These are phyloP conservation scores for Hygrophoropsis aurantiaca DNA, from an alignment of 768 basidiomycete genomes.

Conservation along the genomic window DNA sequence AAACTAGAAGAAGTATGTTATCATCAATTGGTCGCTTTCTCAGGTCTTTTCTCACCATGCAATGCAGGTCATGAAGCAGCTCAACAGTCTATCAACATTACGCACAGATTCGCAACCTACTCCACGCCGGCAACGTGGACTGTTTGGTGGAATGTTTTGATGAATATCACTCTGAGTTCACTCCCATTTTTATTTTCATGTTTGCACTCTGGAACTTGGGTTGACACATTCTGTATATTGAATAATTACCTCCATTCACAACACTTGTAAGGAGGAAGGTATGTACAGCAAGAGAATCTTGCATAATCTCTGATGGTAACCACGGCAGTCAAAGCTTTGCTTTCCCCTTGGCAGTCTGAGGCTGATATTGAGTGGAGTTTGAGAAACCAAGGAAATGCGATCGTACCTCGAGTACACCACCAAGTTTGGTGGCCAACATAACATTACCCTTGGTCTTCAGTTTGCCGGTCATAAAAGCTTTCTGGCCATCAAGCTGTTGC, in stretches of 20 bases:
- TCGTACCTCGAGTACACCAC: constrained; percentile 74
- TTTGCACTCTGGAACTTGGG: not conserved
- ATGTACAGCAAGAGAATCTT: not conserved
- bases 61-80: constrained; percentile 86
- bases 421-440: constrained; percentile 93
- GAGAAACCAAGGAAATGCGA: not conserved
- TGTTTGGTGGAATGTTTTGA: constrained; percentile 78
- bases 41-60: constrained; percentile 7
- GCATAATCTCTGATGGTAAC: not conserved
- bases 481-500: constrained; percentile 81
- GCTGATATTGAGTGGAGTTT: not conserved
- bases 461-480: constrained; percentile 94
- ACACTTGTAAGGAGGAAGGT: no score
- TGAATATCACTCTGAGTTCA: not conserved
- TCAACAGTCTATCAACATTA: constrained; percentile 87
- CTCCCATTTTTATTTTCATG: not conserved
- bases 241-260: constrained; percentile 14
- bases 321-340: constrained; percentile 40
- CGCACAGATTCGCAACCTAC: constrained; percentile 78
- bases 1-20: constrained; percentile 87
- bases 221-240: constrained; percentile 6
- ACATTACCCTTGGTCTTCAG: constrained; percentile 91
- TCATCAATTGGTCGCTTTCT: not conserved
- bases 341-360: constrained; percentile 34
- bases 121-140: constrained; percentile 71